Base-by-base conservation (phyloP, 148 eudicot species). In the Cornus controversa region DNA sequence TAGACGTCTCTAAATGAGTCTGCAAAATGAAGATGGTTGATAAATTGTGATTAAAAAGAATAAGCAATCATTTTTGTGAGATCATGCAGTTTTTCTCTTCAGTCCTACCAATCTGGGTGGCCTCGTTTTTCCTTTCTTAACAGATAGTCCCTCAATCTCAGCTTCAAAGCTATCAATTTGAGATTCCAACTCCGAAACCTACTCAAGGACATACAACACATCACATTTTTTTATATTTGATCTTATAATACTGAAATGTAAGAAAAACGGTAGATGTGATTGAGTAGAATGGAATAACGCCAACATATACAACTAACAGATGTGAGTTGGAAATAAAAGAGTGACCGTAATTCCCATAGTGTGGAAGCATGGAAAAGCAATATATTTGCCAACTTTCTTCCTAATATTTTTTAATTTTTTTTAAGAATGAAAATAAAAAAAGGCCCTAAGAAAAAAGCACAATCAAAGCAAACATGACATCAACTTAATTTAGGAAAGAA, bases 141-240 rank as follows among this genome's bases (percentile, higher is more conserved):
- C 97, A 29, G 97, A 86, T 53, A 96, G 90, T 36, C 99, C 99
- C 83, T 93, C 99, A 76, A 92, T 83, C 86, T 96, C 99, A 81
- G 98, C 99, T 88, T 96, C 99, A 90, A 93, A 96, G 84, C 80
- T 89, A 84, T 96, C 99, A 72, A 96, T 92, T 86, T 96, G 99
- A 77, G 93, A 91, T 76, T 92, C 97, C 85, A 96, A 80, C 87
- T 93, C 98, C 58, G 90, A 85, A 27, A 96, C 99, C 99, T 96
- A 81, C 67, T 77, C 81, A 82, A 73, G 65, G 42, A 80, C 75
- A 67, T 72, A 36, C 60, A 77, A 68, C 37, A 25, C 10, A 72
- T 42, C 58, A 72, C 16, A 2, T n/a, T 27, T 45, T 26, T 66
- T 13, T 31, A 50, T 66, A 16, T 22, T 63, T 75, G 4, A 47